Evolutionary conservation across 2,329 filamentous ascomycete genomes (phyloP).

Genomic region (Aspergillus jensenii): DNA sequence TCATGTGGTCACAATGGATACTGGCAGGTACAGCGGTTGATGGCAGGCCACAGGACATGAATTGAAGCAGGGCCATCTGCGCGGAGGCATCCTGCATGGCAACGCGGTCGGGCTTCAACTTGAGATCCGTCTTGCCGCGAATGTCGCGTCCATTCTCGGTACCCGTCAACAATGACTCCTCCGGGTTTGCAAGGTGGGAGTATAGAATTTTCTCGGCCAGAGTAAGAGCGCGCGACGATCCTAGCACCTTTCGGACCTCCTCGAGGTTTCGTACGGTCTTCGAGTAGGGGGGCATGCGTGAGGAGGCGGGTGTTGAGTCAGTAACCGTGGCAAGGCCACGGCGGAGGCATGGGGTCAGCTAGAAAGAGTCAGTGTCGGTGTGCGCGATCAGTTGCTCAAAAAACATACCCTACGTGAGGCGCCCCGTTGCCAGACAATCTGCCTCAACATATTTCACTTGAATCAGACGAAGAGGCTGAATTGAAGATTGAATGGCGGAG

Average conservation of each 20-base stretch:
- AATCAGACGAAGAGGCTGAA: background rate
- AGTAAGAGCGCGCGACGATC: slow-evolving; percentile 65
- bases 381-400: background rate
- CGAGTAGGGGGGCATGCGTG: slow-evolving; percentile 74
- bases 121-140: slow-evolving; percentile 85
- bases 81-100: slow-evolving; percentile 99
- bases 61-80: slow-evolving; percentile 97
- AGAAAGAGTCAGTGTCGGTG: background rate
- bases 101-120: slow-evolving; percentile 94
- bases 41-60: slow-evolving; percentile 93
- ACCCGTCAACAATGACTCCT: slow-evolving; percentile 79
- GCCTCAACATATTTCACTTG: slow-evolving; percentile 35
- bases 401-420: slow-evolving; percentile 38
- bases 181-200: slow-evolving; percentile 84
- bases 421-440: slow-evolving; percentile 40
- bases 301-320: slow-evolving; percentile 29
- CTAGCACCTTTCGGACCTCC: slow-evolving; percentile 73
- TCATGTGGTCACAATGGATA: slow-evolving; percentile 99
- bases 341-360: slow-evolving; percentile 36
- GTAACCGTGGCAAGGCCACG: slow-evolving; percentile 40
- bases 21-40: slow-evolving; percentile 91
- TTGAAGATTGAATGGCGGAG: slow-evolving; percentile 14
- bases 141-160: slow-evolving; percentile 83
- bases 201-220: slow-evolving; percentile 98
- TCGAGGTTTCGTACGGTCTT: slow-evolving; percentile 76